Evolutionary conservation across 306 rosid genomes (phyloP).

Genomic region (Datisca glomerata): DNA sequence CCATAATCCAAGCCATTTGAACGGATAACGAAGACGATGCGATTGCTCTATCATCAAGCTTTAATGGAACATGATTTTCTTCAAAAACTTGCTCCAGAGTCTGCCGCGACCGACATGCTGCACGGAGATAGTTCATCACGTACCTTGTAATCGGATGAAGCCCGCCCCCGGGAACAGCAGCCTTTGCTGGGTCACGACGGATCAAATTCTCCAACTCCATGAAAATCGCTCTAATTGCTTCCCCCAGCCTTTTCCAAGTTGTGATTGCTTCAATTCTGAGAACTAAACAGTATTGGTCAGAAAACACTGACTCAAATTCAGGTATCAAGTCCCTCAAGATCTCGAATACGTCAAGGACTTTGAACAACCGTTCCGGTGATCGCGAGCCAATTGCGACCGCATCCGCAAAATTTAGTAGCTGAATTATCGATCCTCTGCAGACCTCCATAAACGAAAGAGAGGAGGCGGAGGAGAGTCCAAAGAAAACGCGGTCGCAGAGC

Average conservation of each 20-base stretch:
- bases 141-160: constrained; percentile 80
- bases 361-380: constrained; percentile 63
- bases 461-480: constrained; percentile 51
- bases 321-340: constrained; percentile 55
- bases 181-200: constrained; percentile 55
- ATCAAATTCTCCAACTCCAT: constrained; percentile 82
- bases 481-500: constrained; percentile 61
- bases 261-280: constrained; percentile 56
- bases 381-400: constrained; percentile 62
- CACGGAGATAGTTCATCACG: constrained; percentile 79
- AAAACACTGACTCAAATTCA: constrained; percentile 46
- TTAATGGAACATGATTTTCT: constrained; percentile 31
- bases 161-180: constrained; percentile 67
- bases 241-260: constrained; percentile 68
- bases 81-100: constrained; percentile 66
- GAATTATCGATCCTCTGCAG: constrained; percentile 57
- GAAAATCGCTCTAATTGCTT: constrained; percentile 61
- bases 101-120: constrained; percentile 54
- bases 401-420: constrained; percentile 62
- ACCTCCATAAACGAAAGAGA: constrained; percentile 81
- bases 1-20: constrained; percentile 81
- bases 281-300: constrained; percentile 52
- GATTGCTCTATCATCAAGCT: neutral
- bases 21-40: constrained; percentile 34
- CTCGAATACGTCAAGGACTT: constrained; percentile 61